Conservation (phyloP, 768 basidiomycete genomes). For the Hydnomerulius pinastri region DNA sequence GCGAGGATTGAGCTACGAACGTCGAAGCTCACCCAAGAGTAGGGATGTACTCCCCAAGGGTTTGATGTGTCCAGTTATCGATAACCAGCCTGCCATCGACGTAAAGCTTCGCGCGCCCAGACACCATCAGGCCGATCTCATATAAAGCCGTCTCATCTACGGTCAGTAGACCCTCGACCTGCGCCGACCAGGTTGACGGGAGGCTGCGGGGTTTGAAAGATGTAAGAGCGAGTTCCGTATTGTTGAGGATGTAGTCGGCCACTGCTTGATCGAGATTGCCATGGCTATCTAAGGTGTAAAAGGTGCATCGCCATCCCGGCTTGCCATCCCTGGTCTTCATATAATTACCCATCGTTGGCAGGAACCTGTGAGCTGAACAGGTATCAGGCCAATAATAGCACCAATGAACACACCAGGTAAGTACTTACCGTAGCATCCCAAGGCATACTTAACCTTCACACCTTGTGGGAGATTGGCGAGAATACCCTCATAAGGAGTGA, state of each 20-base stretch:
- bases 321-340: constrained; percentile 55
- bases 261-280: constrained; percentile 49
- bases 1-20: no score
- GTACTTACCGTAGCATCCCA: constrained; percentile 64
- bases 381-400: not conserved
- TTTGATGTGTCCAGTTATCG: constrained; percentile 73
- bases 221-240: constrained; percentile 66
- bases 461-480: constrained; percentile 46
- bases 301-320: constrained; percentile 65
- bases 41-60: constrained; percentile 66
- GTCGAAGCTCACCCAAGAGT: constrained; percentile 57
- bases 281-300: constrained; percentile 55
- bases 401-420: not conserved
- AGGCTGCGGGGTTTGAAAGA: constrained; percentile 65
- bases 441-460: constrained; percentile 52
- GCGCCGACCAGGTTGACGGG: constrained; percentile 55
- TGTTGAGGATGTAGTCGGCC: constrained; percentile 49
- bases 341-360: constrained; percentile 65
- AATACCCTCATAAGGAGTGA: constrained; percentile 66
- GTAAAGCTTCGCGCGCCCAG: constrained; percentile 66
- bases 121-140: constrained; percentile 64
- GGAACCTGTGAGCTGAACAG: constrained; percentile 64
- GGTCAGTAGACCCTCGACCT: constrained; percentile 52
- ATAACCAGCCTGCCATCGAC: constrained; percentile 58
- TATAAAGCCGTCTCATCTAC: constrained; percentile 51